phyloP scores from a whole-genome alignment of 2,329 filamentous ascomycete species.

The Elsinoe batatas region DNA sequence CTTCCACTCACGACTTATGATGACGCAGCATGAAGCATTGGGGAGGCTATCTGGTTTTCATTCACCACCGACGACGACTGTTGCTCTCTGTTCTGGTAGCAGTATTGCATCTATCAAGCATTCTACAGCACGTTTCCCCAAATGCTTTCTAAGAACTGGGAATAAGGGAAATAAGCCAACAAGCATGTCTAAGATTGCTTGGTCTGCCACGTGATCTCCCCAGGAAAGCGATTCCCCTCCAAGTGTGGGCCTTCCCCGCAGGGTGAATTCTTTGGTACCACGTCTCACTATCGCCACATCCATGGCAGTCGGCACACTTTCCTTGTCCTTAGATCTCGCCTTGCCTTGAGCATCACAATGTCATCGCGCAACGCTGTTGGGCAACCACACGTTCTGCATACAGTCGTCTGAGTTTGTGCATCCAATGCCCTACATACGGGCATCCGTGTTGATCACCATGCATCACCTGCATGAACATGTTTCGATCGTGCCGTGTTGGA shows the following conservation, averaged over 20 bases:
- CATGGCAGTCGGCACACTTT: conserved; percentile 1
- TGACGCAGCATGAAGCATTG: not conserved
- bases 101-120: not conserved
- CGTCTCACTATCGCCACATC: not conserved
- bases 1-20: not conserved
- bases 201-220: not conserved
- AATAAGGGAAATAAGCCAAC: no score
- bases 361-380: no score
- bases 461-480: conserved; percentile 5
- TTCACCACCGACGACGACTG: not conserved
- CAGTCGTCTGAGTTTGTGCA: not conserved
- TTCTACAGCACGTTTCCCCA: no score
- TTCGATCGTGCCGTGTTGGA: not conserved
- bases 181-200: no score
- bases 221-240: no score
- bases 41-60: not conserved
- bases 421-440: not conserved
- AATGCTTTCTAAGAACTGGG: no score
- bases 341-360: no score
- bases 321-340: not conserved
- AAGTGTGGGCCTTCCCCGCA: not conserved
- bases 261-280: no score
- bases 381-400: no score
- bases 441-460: not conserved
- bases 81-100: not conserved